These are phyloP conservation scores for Agaricales sp. DNA, from an alignment of 1,284 basidiomycete genomes.

Conservation along the genomic window DNA sequence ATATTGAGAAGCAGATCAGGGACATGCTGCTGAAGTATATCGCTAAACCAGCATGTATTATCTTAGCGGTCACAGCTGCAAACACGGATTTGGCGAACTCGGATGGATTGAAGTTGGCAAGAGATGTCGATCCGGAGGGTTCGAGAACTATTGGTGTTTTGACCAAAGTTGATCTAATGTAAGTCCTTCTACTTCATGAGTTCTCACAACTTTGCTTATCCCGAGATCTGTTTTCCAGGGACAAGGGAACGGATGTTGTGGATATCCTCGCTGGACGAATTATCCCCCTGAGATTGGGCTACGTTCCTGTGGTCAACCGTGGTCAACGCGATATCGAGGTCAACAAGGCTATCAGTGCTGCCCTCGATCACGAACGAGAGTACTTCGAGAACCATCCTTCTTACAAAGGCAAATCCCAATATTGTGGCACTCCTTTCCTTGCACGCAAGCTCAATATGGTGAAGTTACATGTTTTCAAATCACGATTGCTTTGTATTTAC, in stretches of 20 bases:
- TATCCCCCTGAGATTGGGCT: slow-evolving; percentile 91
- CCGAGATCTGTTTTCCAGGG: slow-evolving; percentile 39
- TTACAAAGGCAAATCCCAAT: slow-evolving; percentile 90
- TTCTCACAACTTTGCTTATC: not conserved
- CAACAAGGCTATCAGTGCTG: slow-evolving; percentile 74
- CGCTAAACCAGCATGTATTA: slow-evolving; percentile 81
- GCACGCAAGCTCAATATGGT: slow-evolving; percentile 95
- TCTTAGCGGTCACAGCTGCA: slow-evolving; percentile 93
- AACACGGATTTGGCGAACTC: slow-evolving; percentile 98
- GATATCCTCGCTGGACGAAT: slow-evolving; percentile 96
- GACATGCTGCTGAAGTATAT: slow-evolving; percentile 98
- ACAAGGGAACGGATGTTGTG: slow-evolving; percentile 93
- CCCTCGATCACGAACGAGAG: slow-evolving; percentile 82
- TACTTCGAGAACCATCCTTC: slow-evolving; percentile 93
- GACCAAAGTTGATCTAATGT: slow-evolving; percentile 98
- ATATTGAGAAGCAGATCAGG: slow-evolving; percentile 95
- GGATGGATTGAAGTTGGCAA: slow-evolving; percentile 92
- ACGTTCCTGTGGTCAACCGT: slow-evolving; percentile 96
- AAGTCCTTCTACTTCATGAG: slow-evolving; percentile 19
- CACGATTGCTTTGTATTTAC: slow-evolving; percentile 3
- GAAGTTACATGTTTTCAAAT: slow-evolving; percentile 15
- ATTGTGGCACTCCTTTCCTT: slow-evolving; percentile 96
- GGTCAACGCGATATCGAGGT: slow-evolving; percentile 95
- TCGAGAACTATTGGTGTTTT: slow-evolving; percentile 94
- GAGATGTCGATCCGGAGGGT: slow-evolving; percentile 95